Evolutionary conservation across 768 basidiomycete species (phyloP).

Genomic region (Dictyophora rubrovolvata): DNA sequence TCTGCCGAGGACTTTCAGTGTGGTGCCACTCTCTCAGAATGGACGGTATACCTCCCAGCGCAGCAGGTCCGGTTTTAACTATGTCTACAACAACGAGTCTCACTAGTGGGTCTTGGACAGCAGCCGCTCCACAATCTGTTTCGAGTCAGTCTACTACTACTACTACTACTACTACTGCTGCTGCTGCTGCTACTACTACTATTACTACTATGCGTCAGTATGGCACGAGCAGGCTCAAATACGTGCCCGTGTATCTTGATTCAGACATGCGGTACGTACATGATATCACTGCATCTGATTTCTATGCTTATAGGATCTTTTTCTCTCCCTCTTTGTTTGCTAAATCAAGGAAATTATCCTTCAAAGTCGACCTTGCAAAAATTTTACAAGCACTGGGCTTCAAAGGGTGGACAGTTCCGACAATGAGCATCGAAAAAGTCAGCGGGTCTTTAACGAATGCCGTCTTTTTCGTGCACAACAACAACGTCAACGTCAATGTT

Average conservation of each 20-base stretch:
- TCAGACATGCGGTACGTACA: background rate
- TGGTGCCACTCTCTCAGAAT: no score
- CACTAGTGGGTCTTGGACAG: background rate
- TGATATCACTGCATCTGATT: background rate
- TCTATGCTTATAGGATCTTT: background rate
- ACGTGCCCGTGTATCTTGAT: background rate
- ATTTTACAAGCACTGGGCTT: background rate
- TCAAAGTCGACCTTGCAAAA: background rate
- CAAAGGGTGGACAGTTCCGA: slow-evolving; percentile 15
- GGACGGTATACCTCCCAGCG: no score
- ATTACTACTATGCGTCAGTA: background rate
- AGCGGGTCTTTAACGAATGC: slow-evolving; percentile 93
- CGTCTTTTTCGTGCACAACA: slow-evolving; percentile 73
- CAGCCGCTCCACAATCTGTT: background rate
- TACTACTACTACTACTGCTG: no score
- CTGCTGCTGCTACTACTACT: background rate
- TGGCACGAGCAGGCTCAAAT: background rate
- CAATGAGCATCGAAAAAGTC: slow-evolving; percentile 62
- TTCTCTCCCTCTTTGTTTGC: no score
- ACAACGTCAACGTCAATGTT: no score
- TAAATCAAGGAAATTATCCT: slow-evolving; percentile 1
- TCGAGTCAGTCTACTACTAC: no score
- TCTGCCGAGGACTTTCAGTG: no score
- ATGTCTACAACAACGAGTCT: no score
- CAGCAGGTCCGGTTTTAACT: no score